Evolutionary conservation across 305 asterid species (phyloP).

Genomic region (Euphrasia arctica): DNA sequence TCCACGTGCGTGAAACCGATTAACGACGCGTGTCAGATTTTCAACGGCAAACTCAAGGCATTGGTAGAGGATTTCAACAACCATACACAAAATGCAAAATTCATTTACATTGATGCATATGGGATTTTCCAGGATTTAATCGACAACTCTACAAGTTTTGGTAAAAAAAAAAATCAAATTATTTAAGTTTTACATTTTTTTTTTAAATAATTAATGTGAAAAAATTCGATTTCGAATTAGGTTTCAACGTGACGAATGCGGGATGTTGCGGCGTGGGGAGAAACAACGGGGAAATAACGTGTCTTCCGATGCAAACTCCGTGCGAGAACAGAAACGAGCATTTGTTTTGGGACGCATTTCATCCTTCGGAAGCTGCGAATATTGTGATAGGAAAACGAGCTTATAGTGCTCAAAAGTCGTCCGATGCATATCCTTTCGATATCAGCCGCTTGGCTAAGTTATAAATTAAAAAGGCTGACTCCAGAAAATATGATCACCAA

Average conservation of each 20-base stretch:
- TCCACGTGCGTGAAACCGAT: conserved; percentile 56
- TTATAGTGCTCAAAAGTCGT: conserved; percentile 46
- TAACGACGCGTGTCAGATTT: conserved; percentile 50
- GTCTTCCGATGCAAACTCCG: conserved; percentile 61
- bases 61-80: conserved; percentile 50
- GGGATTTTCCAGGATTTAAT: conserved; percentile 70
- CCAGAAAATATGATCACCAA: background rate
- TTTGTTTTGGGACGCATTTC: conserved; percentile 78
- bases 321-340: conserved; percentile 48
- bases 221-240: conserved; percentile 22
- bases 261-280: conserved; percentile 88
- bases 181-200: background rate
- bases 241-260: conserved; percentile 52
- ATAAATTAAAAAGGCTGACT: background rate
- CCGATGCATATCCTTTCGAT: conserved; percentile 58
- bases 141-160: conserved; percentile 47
- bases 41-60: conserved; percentile 53
- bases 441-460: conserved; percentile 55
- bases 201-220: background rate
- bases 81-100: conserved; percentile 46
- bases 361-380: conserved; percentile 68
- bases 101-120: conserved; percentile 57
- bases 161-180: conserved; percentile 26
- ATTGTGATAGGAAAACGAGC: conserved; percentile 47
- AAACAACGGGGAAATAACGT: conserved; percentile 75